These are phyloP conservation scores for Blastobotrys attinorum DNA, from an alignment of 805 yeast species.

Conservation along the genomic window DNA sequence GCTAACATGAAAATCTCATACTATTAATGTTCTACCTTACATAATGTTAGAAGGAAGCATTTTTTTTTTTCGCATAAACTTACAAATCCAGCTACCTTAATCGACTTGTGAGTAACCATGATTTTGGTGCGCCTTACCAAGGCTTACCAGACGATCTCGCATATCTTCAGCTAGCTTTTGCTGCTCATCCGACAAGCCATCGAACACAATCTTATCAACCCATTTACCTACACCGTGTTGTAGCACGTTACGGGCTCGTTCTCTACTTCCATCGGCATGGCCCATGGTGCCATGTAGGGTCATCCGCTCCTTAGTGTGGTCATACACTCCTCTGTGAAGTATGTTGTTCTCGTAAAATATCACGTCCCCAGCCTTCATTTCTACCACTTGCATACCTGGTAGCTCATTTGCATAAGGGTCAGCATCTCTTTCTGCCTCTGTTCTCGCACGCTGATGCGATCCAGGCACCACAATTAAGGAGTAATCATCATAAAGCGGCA, in stretches of 20 bases:
- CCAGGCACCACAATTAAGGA: slow-evolving; percentile 44
- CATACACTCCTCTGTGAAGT: slow-evolving; percentile 42
- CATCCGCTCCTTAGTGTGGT: slow-evolving; percentile 32
- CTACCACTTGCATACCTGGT: slow-evolving; percentile 35
- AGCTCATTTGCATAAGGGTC: slow-evolving; percentile 12
- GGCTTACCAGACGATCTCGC: slow-evolving; percentile 3
- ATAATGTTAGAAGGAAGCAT: too few relatives aligned
- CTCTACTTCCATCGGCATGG: slow-evolving; percentile 33
- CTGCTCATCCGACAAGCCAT: background rate
- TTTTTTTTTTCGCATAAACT: too few relatives aligned
- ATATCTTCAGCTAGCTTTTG: slow-evolving; percentile 1
- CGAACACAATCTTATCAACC: slow-evolving; percentile 17
- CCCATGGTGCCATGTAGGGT: slow-evolving; percentile 48
- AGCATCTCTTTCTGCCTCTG: slow-evolving; percentile 37
- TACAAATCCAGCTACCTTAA: too few relatives aligned
- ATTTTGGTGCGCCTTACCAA: background rate
- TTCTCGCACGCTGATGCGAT: slow-evolving; percentile 39
- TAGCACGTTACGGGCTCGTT: slow-evolving; percentile 40
- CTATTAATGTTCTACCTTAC: too few relatives aligned
- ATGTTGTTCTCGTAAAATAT: slow-evolving; percentile 45
- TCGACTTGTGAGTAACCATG: slow-evolving; percentile 3
- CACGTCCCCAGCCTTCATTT: slow-evolving; percentile 41
- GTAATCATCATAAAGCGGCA: slow-evolving; percentile 40
- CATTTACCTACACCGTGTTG: slow-evolving; percentile 46
- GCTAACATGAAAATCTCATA: too few relatives aligned